Base-by-base conservation (phyloP, 31 red algal genomes). In the Asparagopsis taxiformis region DNA sequence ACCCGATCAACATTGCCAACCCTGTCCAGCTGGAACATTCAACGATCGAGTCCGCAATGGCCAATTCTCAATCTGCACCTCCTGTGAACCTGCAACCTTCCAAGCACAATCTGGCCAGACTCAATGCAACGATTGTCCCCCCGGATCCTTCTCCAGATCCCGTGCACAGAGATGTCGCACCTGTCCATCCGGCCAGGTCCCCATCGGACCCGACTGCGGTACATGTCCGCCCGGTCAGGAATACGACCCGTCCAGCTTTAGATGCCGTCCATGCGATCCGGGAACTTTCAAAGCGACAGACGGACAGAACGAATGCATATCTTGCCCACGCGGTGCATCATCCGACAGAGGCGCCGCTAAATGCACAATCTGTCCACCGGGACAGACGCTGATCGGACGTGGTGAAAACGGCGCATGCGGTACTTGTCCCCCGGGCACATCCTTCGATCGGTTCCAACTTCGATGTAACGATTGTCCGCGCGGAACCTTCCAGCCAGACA, bases 51-150 rank as follows among this genome's bases (percentile, higher is more conserved):
- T 46, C 13, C 41, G 41, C 6, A n/a, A n/a, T n/a, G n/a, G n/a
- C n/a, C 6, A 13, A 37, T 34, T 35, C 15, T 21, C 67, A 2
- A 31, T n/a, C n/a, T 70, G 67, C 30, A 32, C 49, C 8, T 49
- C 43, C 7, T 70, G 67, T 31, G 22, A 31, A 3, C 28, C 46
- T 10, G 67, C 36, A 53, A 55, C 43, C 6, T 70, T 34, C 22
- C 67, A 70, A 55, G 46, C 67, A n/a, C 25, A 53, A 20, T 24
- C 67, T 6, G 67, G 67, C 17, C 24, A 70, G 67, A 53, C 50
- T 1, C 48, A 55, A 36, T 70, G 67, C 35, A 7, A 53, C 34
- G 28, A 55, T 24, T 70, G 67, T 29, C 67, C 67, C 3, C 4
- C 1, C 0, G 30, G 48, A 31, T 11, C 67, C 15, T 70, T 51